phyloP scores from a whole-genome alignment of 257 asterid genomes.

The Gynochthodes officinalis region DNA sequence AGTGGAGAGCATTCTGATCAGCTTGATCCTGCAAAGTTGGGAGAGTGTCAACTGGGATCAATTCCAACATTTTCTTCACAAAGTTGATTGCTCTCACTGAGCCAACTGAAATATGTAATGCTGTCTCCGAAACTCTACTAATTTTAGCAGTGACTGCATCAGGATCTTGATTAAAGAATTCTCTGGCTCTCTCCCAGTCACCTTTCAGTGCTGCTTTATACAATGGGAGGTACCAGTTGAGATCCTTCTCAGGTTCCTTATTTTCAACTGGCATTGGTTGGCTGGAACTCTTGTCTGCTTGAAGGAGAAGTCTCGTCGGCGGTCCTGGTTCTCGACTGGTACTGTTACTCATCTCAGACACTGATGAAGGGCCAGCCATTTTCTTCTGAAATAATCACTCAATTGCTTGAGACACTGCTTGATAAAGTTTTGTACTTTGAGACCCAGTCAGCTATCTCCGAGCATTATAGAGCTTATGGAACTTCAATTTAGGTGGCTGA shows the following conservation, averaged over 20 bases:
- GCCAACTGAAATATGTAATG: constrained; percentile 33
- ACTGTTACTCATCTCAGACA: constrained; percentile 8
- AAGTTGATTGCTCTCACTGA: constrained; percentile 28
- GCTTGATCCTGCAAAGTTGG: constrained; percentile 19
- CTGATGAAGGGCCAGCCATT: constrained; percentile 28
- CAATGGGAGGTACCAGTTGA: constrained; percentile 33
- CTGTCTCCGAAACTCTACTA: constrained; percentile 31
- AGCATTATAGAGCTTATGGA: neutral
- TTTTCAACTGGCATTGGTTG: constrained; percentile 10
- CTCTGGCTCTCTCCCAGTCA: constrained; percentile 35
- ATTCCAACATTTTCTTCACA: constrained; percentile 31
- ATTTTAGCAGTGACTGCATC: constrained; percentile 37
- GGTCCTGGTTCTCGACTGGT: constrained; percentile 27
- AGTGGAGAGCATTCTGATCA: constrained; percentile 35
- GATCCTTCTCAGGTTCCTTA: constrained; percentile 33
- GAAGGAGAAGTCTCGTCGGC: constrained; percentile 23
- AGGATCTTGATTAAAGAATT: constrained; percentile 32
- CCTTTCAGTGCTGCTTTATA: constrained; percentile 38
- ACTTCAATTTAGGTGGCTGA: neutral
- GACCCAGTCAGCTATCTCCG: neutral
- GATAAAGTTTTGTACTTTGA: neutral
- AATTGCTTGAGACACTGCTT: neutral
- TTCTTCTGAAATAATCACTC: neutral
- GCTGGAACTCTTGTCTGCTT: constrained; percentile 12
- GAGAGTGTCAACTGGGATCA: constrained; percentile 28